Conservation (phyloP, 768 basidiomycete species). For the Strobilomyces dryophilus region DNA sequence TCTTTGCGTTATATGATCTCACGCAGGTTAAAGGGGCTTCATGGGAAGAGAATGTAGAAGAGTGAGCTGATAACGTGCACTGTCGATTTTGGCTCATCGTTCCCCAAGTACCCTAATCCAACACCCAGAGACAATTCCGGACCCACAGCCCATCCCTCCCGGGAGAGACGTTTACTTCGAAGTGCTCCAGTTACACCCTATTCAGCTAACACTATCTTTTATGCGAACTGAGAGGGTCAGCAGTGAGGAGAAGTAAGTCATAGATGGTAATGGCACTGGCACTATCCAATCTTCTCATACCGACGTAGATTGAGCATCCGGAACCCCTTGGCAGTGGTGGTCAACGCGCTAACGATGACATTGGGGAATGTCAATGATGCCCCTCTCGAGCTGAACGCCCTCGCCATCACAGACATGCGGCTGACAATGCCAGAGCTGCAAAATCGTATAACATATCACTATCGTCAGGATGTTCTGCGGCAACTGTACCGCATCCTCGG, state of each 20-base stretch:
- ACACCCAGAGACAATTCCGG: conserved; percentile 61
- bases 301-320: conserved; percentile 60
- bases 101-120: conserved; percentile 64
- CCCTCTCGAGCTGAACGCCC: conserved; percentile 87
- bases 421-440: conserved; percentile 81
- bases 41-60: conserved; percentile 74
- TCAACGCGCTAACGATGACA: conserved; percentile 96
- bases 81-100: conserved; percentile 3
- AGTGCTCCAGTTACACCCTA: conserved; percentile 90
- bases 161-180: conserved; percentile 94
- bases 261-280: background rate
- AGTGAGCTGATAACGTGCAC: conserved; percentile 46
- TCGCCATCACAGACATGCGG: conserved; percentile 93
- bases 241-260: conserved; percentile 82
- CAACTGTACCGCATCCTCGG: conserved; percentile 96
- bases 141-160: conserved; percentile 59
- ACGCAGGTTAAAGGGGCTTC: conserved; percentile 87
- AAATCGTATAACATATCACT: conserved; percentile 84
- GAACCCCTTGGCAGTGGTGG: conserved; percentile 88
- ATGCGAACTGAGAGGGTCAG: conserved; percentile 95
- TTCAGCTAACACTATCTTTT: conserved; percentile 89
- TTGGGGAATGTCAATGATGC: conserved; percentile 97
- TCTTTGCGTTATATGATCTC: conserved; percentile 90
- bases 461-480: conserved; percentile 87
- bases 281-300: conserved; percentile 4